These are phyloP conservation scores for Plectosphaerella plurivora DNA, from an alignment of 2,329 filamentous ascomycete genomes.

Conservation along the genomic window DNA sequence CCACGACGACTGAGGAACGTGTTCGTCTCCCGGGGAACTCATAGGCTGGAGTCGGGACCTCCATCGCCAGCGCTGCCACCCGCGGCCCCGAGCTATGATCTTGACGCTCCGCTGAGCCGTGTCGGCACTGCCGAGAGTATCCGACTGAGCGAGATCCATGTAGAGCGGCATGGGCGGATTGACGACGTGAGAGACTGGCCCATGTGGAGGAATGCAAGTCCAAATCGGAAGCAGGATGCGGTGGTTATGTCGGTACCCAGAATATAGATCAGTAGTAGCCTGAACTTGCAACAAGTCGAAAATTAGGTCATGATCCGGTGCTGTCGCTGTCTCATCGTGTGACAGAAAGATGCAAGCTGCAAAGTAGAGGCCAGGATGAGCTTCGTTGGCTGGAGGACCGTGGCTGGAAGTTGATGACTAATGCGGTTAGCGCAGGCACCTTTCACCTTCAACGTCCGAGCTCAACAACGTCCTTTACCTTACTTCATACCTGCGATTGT, in stretches of 20 bases:
- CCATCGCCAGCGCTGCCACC: not conserved
- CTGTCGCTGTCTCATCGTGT: too few relatives aligned
- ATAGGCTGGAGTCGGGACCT: not conserved
- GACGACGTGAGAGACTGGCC: not conserved
- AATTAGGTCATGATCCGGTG: too few relatives aligned
- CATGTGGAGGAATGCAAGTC: not conserved
- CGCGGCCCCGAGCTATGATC: not conserved
- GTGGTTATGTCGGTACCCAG: not conserved
- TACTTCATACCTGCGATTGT: too few relatives aligned
- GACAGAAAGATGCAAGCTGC: too few relatives aligned
- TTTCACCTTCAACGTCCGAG: too few relatives aligned
- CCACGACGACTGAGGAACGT: constrained; percentile 6
- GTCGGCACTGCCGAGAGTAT: not conserved
- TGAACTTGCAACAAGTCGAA: too few relatives aligned
- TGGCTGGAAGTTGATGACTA: too few relatives aligned
- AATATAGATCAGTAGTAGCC: too few relatives aligned
- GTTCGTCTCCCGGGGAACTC: not conserved
- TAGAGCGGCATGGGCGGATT: constrained; percentile 1
- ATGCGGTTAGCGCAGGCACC: too few relatives aligned
- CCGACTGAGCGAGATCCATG: constrained; percentile 1
- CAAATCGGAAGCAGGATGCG: not conserved
- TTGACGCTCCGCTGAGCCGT: not conserved
- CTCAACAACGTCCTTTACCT: too few relatives aligned
- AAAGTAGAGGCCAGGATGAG: too few relatives aligned
- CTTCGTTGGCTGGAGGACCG: too few relatives aligned